phyloP scores from a whole-genome alignment of 768 basidiomycete species.

The Macrocybe gigantea region DNA sequence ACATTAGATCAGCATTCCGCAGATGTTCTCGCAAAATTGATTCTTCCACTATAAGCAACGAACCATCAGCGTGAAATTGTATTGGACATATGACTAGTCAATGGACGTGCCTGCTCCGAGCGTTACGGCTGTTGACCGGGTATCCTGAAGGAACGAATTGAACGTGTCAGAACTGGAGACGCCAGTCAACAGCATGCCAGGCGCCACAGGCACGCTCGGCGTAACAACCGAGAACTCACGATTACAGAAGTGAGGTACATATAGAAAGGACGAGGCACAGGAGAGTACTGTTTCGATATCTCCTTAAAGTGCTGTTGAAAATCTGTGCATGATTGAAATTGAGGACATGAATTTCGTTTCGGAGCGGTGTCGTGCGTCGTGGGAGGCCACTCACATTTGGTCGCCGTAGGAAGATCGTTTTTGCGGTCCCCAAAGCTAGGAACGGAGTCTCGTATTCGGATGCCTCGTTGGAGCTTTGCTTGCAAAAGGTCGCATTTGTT shows the following conservation, averaged over 20 bases:
- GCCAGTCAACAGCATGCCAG: constrained; percentile 1
- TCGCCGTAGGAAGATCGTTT: constrained; percentile 65
- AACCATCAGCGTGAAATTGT: constrained; percentile 1
- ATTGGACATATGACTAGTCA: too few species aligned
- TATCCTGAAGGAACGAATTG: constrained; percentile 44
- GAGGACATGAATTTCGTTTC: background rate
- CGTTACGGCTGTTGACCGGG: constrained; percentile 66
- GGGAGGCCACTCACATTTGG: constrained; percentile 49
- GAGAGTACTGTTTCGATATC: constrained; percentile 56
- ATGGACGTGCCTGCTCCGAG: constrained; percentile 48
- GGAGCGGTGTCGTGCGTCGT: constrained; percentile 1
- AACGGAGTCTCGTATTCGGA: constrained; percentile 61
- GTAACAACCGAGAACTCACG: constrained; percentile 35
- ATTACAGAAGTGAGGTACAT: constrained; percentile 75
- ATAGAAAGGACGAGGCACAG: constrained; percentile 61
- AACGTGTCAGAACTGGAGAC: constrained; percentile 7
- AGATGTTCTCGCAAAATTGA: constrained; percentile 69
- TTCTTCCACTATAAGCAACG: constrained; percentile 49
- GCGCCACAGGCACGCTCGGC: background rate
- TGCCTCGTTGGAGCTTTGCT: constrained; percentile 64
- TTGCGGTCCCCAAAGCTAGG: constrained; percentile 69
- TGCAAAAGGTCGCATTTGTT: constrained; percentile 72
- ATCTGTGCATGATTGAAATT: constrained; percentile 33
- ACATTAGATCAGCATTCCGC: constrained; percentile 66
- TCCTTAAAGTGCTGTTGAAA: constrained; percentile 81